phyloP scores from a whole-genome alignment of 139 green algal species.

The Parachlorella kessleri region DNA sequence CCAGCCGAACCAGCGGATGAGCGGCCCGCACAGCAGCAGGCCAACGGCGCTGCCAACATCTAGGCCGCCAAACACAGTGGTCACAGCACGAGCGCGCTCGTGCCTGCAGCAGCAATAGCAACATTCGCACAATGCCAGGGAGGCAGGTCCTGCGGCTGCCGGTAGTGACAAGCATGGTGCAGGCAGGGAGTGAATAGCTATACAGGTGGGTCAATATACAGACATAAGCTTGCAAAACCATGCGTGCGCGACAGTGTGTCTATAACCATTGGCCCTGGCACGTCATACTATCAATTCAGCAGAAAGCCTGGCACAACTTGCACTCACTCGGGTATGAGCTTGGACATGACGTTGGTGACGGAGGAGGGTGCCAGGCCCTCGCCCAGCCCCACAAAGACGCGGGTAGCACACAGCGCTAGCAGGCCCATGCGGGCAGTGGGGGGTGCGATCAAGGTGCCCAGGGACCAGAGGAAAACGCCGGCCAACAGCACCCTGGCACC shows the following conservation, averaged over 20 bases:
- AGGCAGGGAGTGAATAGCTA: too few species aligned
- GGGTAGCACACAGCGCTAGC: constrained; percentile 77
- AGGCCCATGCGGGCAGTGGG: constrained; percentile 76
- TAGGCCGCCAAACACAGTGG: constrained; percentile 92
- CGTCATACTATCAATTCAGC: too few species aligned
- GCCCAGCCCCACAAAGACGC: constrained; percentile 92
- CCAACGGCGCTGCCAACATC: constrained; percentile 88
- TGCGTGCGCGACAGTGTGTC: too few species aligned
- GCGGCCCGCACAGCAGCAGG: constrained; percentile 83
- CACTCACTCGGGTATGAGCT: constrained; percentile 59
- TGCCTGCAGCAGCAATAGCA: constrained; percentile 29
- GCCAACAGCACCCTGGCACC: constrained; percentile 83
- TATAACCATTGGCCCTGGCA: too few species aligned
- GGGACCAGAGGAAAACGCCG: constrained; percentile 90
- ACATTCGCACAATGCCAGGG: too few species aligned
- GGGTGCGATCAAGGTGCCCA: constrained; percentile 90
- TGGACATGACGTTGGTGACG: constrained; percentile 89
- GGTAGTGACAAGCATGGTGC: too few species aligned
- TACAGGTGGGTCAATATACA: too few species aligned
- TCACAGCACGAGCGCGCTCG: constrained; percentile 83
- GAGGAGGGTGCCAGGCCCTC: constrained; percentile 95
- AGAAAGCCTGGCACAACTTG: background rate
- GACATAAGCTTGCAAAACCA: too few species aligned
- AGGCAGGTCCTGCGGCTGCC: too few species aligned
- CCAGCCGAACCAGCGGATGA: constrained; percentile 92